Evolutionary conservation across 192 early-diverging fungal species (phyloP).

Genomic region (Backusella macrospora): DNA sequence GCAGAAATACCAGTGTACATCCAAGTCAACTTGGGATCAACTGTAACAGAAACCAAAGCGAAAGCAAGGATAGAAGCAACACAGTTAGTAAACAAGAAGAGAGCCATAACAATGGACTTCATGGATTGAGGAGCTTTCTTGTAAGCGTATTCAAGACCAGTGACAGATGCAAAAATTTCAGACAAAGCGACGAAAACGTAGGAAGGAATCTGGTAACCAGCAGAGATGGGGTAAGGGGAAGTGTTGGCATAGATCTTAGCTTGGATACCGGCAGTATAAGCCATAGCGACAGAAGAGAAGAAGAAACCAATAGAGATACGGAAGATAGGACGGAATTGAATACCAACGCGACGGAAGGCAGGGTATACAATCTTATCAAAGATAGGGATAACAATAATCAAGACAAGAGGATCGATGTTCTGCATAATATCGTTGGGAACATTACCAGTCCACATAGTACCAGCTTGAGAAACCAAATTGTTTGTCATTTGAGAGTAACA

Average conservation of each 20-base stretch:
- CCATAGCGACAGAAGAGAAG: slow-evolving; percentile 58
- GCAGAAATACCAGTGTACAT: slow-evolving; percentile 64
- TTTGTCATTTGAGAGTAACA: slow-evolving; percentile 66
- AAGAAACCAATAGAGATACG: slow-evolving; percentile 73
- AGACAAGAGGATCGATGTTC: slow-evolving; percentile 66
- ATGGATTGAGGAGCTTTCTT: slow-evolving; percentile 61
- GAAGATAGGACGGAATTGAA: slow-evolving; percentile 57
- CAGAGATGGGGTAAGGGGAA: slow-evolving; percentile 55
- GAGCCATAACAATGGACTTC: slow-evolving; percentile 75
- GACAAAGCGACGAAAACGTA: slow-evolving; percentile 65
- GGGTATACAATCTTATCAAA: slow-evolving; percentile 69
- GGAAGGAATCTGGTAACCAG: slow-evolving; percentile 57
- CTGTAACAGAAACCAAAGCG: slow-evolving; percentile 57
- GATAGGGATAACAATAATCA: slow-evolving; percentile 73
- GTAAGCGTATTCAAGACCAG: slow-evolving; percentile 72
- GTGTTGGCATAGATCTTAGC: slow-evolving; percentile 58
- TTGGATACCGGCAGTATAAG: slow-evolving; percentile 64
- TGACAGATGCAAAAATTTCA: slow-evolving; percentile 73
- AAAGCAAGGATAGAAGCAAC: slow-evolving; percentile 58
- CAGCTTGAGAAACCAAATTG: slow-evolving; percentile 65
- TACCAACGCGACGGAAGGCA: slow-evolving; percentile 48
- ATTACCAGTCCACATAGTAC: slow-evolving; percentile 55
- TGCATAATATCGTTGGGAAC: slow-evolving; percentile 72
- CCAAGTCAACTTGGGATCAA: slow-evolving; percentile 60
- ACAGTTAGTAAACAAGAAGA: slow-evolving; percentile 65